A percentile compares a stretch with the other conserved stretches of the same genome.
Evolutionary conservation across 257 asterid species (phyloP).

Genomic region (Catharanthus roseus): DNA sequence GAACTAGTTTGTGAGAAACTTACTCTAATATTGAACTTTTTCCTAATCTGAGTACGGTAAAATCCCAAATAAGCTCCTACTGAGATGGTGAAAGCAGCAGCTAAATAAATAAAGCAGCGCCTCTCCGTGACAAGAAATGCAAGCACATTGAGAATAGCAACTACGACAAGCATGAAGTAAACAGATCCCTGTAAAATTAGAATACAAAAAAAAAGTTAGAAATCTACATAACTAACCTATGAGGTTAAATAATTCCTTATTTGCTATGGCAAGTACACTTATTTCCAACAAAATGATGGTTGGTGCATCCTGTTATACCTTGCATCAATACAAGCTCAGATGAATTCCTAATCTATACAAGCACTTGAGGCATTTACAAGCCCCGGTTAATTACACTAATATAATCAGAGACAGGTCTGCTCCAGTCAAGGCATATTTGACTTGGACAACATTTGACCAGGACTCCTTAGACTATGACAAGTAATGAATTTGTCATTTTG

Average conservation of each 20-base stretch:
- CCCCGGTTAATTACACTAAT: not conserved
- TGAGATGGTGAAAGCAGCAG: slow-evolving; percentile 42
- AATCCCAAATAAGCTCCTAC: slow-evolving; percentile 65
- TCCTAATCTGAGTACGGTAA: slow-evolving; percentile 63
- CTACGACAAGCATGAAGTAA: slow-evolving; percentile 37
- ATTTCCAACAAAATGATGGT: not conserved
- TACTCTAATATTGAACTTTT: slow-evolving; percentile 81
- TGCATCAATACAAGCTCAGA: not conserved
- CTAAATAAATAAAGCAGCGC: slow-evolving; percentile 56
- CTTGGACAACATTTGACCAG: slow-evolving; percentile 3
- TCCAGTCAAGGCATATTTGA: not conserved
- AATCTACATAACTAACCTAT: not conserved
- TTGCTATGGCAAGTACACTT: not conserved
- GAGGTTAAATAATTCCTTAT: not conserved
- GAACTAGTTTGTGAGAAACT: slow-evolving; percentile 16
- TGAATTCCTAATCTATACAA: not conserved
- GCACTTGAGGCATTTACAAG: not conserved
- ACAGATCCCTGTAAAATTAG: slow-evolving; percentile 63
- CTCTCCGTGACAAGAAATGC: slow-evolving; percentile 54
- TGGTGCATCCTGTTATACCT: slow-evolving; percentile 3
- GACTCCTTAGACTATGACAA: not conserved
- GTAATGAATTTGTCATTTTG: not conserved
- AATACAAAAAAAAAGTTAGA: not conserved
- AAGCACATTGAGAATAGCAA: slow-evolving; percentile 46
- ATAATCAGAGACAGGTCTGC: not conserved